Base-by-base conservation (phyloP, 176 grass and related monocot species). In the Zoysia pacifica region DNA sequence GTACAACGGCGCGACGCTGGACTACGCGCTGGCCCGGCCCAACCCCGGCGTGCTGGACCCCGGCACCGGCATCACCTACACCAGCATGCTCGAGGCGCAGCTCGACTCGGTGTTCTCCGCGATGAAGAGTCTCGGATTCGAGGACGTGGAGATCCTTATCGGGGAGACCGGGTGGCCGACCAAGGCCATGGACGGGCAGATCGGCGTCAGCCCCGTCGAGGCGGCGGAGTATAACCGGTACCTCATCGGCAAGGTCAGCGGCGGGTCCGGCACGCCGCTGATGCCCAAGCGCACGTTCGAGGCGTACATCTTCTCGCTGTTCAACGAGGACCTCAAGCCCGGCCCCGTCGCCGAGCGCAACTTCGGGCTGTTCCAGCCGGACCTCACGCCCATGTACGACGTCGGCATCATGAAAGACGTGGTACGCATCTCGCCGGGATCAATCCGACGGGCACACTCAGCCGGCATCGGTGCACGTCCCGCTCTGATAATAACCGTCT, bases 131-230 rank as follows among this genome's bases (percentile, higher is more conserved):
- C 82, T 97, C 2, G 91, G 90, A 18, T 97, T 87, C 65, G 89
- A 79, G 6, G 94, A 94, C 83, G 91, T 97, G 78, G 91, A 87
- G 70, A 89, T 97, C 83, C 73, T 82, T 0, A 86, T 97, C 0
- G 94, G 91, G 38, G 94, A 97, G 74, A 97, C 94, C 2, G 94
- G 94, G 51, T 97, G 94, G 94, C 94, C 91, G 5, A 88, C 94
- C 43, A 84, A 87, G 70, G 94, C 91, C 2, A 82, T 85, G 44
- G 83, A 76, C 1, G 91, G 90, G 35, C 94, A 97, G 81, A 18
- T 66, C 69, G 94, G 91, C 11, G 94, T 94, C 2, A 79, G 81
- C 59, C 35, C 74, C 35, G 90, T 65, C n/a, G 88, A 90, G 11
- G 94, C 90, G 2, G 83, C 88, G 0, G 88, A 86, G 53, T 97